Base-by-base conservation (phyloP, 108 stramenopile genomes). In the Cyclotella kingstonii region DNA sequence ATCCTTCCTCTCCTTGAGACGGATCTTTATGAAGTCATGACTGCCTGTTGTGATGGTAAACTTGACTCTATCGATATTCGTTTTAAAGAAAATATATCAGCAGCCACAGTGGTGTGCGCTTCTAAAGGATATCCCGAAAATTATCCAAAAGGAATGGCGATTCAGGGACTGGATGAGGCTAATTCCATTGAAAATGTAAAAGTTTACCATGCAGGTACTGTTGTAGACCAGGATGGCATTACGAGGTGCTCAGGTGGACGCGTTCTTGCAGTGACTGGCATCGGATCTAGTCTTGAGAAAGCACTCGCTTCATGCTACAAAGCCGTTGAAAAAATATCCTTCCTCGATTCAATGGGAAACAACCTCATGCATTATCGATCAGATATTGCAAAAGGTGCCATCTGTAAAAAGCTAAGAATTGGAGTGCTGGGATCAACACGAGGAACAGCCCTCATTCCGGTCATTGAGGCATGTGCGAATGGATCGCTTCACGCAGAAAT, bases 181-280 rank as follows among this genome's bases (percentile, higher is more conserved):
- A 76, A 73, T 19, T 54, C 42, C 0, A 60, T 89, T 19, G 72
- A 76, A 30, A 70, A 66, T 52, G 94, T 94, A 63, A 96, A 88
- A 59, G 93, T 97, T 23, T 98, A 94, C 68, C 97, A 98, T 70
- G 96, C 98, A 23, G 98, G 98, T 33, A 97, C 98, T 11, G 82
- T 77, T 60, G 12, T 87, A 31, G 81, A 86, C 39, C 76, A 72
- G 15, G 55, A 68, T 9, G 70, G 62, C 17, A 75, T 75, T 31
- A 77, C 90, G 14, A 86, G 89, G 28, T 97, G 95, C 64, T 80
- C 85, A 2, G 98, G 98, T 41, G 98, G 98, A 3, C 81, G 98
- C 4, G 98, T 99, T 19, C 77, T 99, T 4, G 95, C 98, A 28
- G 95, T 97, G 6, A 97, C 96, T 12, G 96, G 95, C 25, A 62